Conservation (phyloP, 2,329 filamentous ascomycete genomes). For the Mariannaea sp. region DNA sequence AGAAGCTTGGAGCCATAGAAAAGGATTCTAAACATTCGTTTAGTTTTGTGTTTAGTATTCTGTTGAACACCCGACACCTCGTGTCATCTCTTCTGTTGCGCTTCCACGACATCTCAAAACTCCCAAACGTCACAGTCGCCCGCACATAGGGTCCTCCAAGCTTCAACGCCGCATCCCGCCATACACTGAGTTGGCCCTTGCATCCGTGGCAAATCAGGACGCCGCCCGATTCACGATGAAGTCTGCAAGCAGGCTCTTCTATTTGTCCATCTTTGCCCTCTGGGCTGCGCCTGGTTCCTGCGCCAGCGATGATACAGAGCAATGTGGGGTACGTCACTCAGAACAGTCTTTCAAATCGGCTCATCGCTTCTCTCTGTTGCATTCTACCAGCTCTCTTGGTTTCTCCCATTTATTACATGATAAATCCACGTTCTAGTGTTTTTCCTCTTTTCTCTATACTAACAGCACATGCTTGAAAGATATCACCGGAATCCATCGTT, state of each 20-base stretch:
- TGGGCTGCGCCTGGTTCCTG: constrained; percentile 57
- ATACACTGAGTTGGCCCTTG: constrained; percentile 2
- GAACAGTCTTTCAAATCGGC: constrained; percentile 16
- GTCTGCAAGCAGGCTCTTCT: constrained; percentile 59
- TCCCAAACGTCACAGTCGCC: not conserved
- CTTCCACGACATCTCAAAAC: not conserved
- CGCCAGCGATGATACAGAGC: constrained; percentile 48
- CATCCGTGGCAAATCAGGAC: constrained; percentile 8
- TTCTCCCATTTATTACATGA: not conserved
- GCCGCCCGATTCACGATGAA: constrained; percentile 49
- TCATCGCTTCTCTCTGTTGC: not conserved
- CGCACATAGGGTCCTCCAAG: not conserved
- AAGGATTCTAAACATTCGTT: too few species aligned
- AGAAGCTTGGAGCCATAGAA: not conserved
- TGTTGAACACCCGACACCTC: too few species aligned
- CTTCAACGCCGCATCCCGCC: not conserved
- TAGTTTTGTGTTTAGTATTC: too few species aligned
- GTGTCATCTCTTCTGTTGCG: too few species aligned
- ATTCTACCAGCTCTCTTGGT: not conserved
- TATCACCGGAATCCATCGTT: constrained; percentile 86
- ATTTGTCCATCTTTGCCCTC: constrained; percentile 60
- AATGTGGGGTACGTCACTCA: constrained; percentile 56
- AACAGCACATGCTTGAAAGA: too few species aligned
- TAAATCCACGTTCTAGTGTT: not conserved
- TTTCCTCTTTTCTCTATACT: too few species aligned